phyloP scores from a whole-genome alignment of 306 rosid genomes.

The Quercus suber region DNA sequence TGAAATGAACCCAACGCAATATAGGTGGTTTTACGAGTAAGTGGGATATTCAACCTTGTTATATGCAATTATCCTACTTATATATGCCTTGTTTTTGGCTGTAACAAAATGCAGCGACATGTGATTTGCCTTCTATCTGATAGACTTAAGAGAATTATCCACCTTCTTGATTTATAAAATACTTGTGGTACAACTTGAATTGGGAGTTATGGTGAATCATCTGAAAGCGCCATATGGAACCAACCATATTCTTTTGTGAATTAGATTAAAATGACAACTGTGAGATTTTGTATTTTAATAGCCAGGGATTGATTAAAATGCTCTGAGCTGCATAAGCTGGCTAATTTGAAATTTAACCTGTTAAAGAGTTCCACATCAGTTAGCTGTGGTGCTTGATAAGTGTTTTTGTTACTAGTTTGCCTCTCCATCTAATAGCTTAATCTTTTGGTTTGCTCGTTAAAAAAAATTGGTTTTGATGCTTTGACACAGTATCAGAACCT shows the following conservation, averaged over 20 bases:
- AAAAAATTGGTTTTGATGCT: background rate
- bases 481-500: background rate
- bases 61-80: background rate
- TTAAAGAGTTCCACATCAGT: background rate
- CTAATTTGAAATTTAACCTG: background rate
- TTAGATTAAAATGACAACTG: background rate
- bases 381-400: background rate
- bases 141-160: background rate
- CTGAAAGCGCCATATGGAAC: background rate
- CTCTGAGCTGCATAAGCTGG: background rate
- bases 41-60: conserved; percentile 22
- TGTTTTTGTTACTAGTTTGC: background rate
- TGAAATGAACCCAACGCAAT: conserved; percentile 92
- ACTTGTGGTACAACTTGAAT: background rate
- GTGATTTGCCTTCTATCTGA: background rate
- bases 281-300: background rate
- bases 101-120: background rate
- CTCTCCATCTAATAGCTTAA: background rate
- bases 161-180: background rate
- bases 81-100: background rate
- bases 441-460: background rate
- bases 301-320: background rate
- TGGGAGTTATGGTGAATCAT: background rate
- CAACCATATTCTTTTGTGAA: background rate
- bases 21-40: conserved; percentile 91